Conservation (phyloP, 305 asterid species). For the Rubia tinctorum region DNA sequence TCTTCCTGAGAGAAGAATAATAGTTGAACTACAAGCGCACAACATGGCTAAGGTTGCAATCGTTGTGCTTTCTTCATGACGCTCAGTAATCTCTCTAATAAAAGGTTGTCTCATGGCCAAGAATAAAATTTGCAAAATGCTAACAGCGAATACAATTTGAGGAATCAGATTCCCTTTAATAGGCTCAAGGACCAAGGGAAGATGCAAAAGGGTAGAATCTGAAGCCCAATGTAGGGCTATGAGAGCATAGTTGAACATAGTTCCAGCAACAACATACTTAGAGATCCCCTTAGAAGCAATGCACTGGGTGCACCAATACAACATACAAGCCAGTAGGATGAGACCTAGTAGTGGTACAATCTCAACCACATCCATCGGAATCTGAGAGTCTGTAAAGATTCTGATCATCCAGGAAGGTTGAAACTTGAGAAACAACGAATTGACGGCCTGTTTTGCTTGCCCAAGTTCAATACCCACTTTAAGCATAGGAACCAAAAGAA, state of each 20-base stretch:
- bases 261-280: slow-evolving; percentile 54
- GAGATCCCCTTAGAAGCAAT: slow-evolving; percentile 42
- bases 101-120: slow-evolving; percentile 38
- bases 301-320: slow-evolving; percentile 46
- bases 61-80: slow-evolving; percentile 38
- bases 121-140: slow-evolving; percentile 58
- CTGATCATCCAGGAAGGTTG: slow-evolving; percentile 54
- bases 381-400: slow-evolving; percentile 39
- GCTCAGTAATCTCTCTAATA: slow-evolving; percentile 27
- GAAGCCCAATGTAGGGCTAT: slow-evolving; percentile 63
- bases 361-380: slow-evolving; percentile 53
- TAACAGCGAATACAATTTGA: slow-evolving; percentile 58
- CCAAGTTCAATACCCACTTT: slow-evolving; percentile 72
- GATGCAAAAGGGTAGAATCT: slow-evolving; percentile 42
- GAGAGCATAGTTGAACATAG: slow-evolving; percentile 49
- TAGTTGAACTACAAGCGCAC: slow-evolving; percentile 73
- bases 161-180: slow-evolving; percentile 60
- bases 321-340: slow-evolving; percentile 46
- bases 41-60: slow-evolving; percentile 59
- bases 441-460: slow-evolving; percentile 46
- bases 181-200: slow-evolving; percentile 29
- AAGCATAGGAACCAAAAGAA: slow-evolving; percentile 73
- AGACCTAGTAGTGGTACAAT: slow-evolving; percentile 59
- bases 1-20: slow-evolving; percentile 77
- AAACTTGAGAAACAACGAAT: slow-evolving; percentile 40